A percentile compares a stretch with the other conserved stretches of the same genome.
phyloP scores from a whole-genome alignment of 441 rosid genomes.

The Biscutella laevigata region DNA sequence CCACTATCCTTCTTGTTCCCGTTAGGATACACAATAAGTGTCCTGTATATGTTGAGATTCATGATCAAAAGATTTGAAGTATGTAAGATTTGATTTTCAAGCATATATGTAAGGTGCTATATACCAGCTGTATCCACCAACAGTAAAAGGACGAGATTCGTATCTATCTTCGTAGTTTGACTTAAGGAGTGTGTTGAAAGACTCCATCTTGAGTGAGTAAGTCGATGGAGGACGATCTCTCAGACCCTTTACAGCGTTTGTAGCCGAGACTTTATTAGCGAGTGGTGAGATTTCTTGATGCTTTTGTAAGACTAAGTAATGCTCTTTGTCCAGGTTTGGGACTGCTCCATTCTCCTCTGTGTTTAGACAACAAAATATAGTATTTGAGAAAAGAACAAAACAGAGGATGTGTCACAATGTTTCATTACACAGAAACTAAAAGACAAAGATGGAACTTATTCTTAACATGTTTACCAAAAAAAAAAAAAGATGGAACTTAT shows the following conservation, averaged over 20 bases:
- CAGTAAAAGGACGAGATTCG: not conserved
- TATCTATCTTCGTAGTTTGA: not conserved
- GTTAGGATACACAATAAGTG: no score
- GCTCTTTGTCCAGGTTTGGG: not conserved
- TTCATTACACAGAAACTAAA: not conserved
- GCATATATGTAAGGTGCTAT: no score
- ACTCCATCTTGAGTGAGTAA: not conserved
- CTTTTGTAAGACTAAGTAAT: not conserved
- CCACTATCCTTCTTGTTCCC: no score
- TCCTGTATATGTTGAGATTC: no score
- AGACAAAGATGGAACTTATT: no score
- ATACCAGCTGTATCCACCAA: conserved; percentile 12
- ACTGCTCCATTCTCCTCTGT: not conserved
- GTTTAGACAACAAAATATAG: no score
- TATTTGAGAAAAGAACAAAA: not conserved
- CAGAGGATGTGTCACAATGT: not conserved
- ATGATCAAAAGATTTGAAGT: not conserved
- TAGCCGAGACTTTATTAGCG: not conserved
- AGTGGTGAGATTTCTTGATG: not conserved
- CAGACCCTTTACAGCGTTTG: not conserved
- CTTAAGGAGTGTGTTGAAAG: not conserved
- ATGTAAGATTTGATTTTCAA: not conserved
- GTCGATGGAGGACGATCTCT: not conserved
- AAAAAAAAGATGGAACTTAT: not conserved
- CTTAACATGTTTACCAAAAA: not conserved